phyloP scores from a whole-genome alignment of 257 asterid species.

The Fraxinus anomala region DNA sequence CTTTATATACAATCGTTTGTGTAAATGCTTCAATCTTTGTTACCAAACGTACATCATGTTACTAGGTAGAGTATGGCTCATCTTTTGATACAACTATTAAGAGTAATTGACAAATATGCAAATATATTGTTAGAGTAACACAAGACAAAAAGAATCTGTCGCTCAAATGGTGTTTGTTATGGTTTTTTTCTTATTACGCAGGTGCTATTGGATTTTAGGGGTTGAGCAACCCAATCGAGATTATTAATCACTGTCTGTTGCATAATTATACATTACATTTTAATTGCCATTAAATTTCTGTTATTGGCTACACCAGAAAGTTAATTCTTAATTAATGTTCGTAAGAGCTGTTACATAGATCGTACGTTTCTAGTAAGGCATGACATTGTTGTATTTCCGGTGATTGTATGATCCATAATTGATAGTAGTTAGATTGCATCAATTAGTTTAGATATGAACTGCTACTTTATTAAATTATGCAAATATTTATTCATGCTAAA shows the following conservation, averaged over 20 bases:
- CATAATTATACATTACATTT: not conserved
- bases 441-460: not conserved
- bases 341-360: not conserved
- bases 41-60: not conserved
- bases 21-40: not conserved
- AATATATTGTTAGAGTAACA: conserved; percentile 4
- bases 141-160: not conserved
- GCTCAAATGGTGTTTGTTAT: not conserved
- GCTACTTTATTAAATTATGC: not conserved
- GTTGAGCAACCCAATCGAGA: not conserved
- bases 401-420: not conserved
- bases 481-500: not conserved
- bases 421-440: not conserved
- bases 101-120: too few relatives aligned
- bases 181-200: not conserved
- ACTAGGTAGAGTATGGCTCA: not conserved
- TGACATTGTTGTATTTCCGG: not conserved
- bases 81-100: too few relatives aligned
- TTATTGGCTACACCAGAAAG: not conserved
- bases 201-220: not conserved
- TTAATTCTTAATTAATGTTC: not conserved
- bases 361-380: not conserved
- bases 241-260: not conserved
- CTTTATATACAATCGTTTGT: too few relatives aligned
- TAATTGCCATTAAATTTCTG: not conserved